These are phyloP conservation scores for Scheffersomyces lignicola DNA, from an alignment of 1,139 yeast genomes.

Conservation along the genomic window DNA sequence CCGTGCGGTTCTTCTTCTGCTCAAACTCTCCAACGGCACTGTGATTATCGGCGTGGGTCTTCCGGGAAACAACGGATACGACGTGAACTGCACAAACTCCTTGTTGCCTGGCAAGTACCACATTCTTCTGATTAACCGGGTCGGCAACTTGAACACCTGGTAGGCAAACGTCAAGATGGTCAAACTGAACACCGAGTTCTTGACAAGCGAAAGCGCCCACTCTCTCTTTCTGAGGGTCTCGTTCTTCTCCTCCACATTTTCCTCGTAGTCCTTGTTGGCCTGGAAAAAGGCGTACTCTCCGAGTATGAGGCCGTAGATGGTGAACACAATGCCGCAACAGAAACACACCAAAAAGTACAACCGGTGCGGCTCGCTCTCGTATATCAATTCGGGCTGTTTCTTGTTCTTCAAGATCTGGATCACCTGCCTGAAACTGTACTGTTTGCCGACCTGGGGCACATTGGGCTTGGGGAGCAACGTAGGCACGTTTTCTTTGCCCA, in stretches of 20 bases:
- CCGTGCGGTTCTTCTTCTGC: slow-evolving; percentile 60
- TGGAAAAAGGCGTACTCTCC: slow-evolving; percentile 59
- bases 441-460: slow-evolving; percentile 66
- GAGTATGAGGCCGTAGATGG: slow-evolving; percentile 65
- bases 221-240: slow-evolving; percentile 38
- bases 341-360: slow-evolving; percentile 70
- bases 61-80: slow-evolving; percentile 77
- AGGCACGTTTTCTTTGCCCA: slow-evolving; percentile 66
- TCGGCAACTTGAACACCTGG: slow-evolving; percentile 54
- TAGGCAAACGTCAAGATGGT: slow-evolving; percentile 42
- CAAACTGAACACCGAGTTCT: slow-evolving; percentile 36
- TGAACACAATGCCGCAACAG: slow-evolving; percentile 66
- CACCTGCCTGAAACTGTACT: slow-evolving; percentile 61
- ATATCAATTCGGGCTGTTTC: slow-evolving; percentile 68
- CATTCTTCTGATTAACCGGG: slow-evolving; percentile 70
- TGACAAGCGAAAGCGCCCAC: slow-evolving; percentile 32
- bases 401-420: slow-evolving; percentile 58
- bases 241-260: slow-evolving; percentile 50
- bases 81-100: slow-evolving; percentile 60
- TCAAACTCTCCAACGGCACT: slow-evolving; percentile 56
- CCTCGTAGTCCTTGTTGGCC: slow-evolving; percentile 57
- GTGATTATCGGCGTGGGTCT: slow-evolving; percentile 74
- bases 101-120: slow-evolving; percentile 68
- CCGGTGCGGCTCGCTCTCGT: slow-evolving; percentile 82
- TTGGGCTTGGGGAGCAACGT: slow-evolving; percentile 72